Evolutionary conservation across 805 yeast species (phyloP).

Genomic region (Ogataea siamensis): DNA sequence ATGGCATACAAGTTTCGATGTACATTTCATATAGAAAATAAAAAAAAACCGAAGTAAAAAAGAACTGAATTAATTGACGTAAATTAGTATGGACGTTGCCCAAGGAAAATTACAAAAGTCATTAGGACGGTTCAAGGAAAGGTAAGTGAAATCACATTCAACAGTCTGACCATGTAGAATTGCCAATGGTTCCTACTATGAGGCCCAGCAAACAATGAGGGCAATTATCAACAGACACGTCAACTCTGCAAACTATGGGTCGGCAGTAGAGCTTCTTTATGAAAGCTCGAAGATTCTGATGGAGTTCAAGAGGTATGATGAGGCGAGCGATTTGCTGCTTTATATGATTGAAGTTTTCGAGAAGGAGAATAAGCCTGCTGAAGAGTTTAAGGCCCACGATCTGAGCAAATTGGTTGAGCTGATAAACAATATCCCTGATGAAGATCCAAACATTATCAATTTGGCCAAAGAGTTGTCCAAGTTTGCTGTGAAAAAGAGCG

Average conservation of each 20-base stretch:
- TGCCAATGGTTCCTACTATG: constrained; percentile 75
- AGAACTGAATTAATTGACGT: not conserved
- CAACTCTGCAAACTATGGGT: constrained; percentile 59
- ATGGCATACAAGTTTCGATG: too few species aligned
- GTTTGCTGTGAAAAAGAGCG: constrained; percentile 59
- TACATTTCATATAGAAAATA: too few species aligned
- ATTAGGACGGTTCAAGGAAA: constrained; percentile 58
- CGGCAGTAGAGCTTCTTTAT: constrained; percentile 72
- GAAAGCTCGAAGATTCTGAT: constrained; percentile 69
- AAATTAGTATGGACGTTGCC: constrained; percentile 12
- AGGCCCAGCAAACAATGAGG: constrained; percentile 92
- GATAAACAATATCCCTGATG: constrained; percentile 41
- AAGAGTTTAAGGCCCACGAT: constrained; percentile 25
- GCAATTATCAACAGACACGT: constrained; percentile 86
- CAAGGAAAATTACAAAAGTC: constrained; percentile 53
- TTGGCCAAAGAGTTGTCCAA: constrained; percentile 62
- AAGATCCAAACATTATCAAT: constrained; percentile 62
- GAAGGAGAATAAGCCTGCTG: constrained; percentile 39
- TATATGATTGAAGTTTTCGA: constrained; percentile 72
- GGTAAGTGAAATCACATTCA: constrained; percentile 19
- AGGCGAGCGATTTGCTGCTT: constrained; percentile 72
- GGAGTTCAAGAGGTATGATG: constrained; percentile 70
- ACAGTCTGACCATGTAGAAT: constrained; percentile 42
- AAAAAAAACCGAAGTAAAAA: not conserved
- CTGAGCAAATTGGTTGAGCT: constrained; percentile 42